Base-by-base conservation (phyloP, 352 stramenopile species). In the Pythium sp. region DNA sequence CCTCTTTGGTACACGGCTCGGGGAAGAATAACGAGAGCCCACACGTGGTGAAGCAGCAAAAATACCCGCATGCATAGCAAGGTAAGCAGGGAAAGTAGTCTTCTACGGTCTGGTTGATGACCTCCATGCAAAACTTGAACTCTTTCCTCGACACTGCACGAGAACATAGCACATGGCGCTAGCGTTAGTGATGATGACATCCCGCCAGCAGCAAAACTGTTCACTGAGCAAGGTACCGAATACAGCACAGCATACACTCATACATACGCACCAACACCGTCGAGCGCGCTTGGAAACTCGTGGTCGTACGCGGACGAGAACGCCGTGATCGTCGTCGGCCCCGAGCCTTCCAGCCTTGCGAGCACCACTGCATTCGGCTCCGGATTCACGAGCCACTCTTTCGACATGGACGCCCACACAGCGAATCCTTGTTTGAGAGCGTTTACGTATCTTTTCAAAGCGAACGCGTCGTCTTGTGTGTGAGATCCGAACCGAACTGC, bases 101-200 rank as follows among this genome's bases (percentile, higher is more conserved):
- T 26, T 89, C 81, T 20, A 87, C 68, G 0, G 80, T 90, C 67
- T 91, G 81, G 70, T 93, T 93, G 73, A 93, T 82, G 20, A 88
- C 74, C 24, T 90, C 77, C 32, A 93, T 81, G 68, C 85, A 91
- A 32, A 88, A 89, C 68, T 86, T 80, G 77, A 93, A 93, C 69
- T 91, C 82, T 58, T 87, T 89, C 18, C 80, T 72, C 14, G 82
- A 81, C 18, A 93, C 85, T 93, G 57, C 38, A 61, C 9, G 3
- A 36, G 64, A 43, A 20, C 24, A 49, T 30, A 2, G 2, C 9
- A 24, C 11, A 51, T 24, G 11, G 26, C 12, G 8, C 34, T 11
- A 3, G 26, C 5, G 24, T 38, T 8, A 67, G 58, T 32, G 7
- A n/a, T 9, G 14, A 22, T 8, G 4, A 15, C 5, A 36, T 14